Evolutionary conservation across 2,329 filamentous ascomycete species (phyloP).

Genomic region (Colletotrichum cuscutae): DNA sequence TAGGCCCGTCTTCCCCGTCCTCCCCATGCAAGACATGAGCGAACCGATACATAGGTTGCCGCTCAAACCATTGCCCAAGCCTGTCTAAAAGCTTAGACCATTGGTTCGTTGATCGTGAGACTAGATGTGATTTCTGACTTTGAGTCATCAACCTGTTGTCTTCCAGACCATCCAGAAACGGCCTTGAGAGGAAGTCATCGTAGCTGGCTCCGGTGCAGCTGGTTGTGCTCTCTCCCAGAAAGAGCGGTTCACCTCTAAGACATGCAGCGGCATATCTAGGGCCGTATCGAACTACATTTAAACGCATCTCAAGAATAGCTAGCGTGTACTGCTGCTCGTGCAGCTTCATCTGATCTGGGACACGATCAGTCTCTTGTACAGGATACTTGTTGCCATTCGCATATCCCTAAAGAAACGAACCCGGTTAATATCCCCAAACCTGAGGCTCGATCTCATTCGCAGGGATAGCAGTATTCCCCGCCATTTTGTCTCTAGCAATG

Average conservation of each 20-base stretch:
- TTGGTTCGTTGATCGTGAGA: background rate
- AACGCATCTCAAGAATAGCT: background rate
- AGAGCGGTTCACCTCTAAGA: background rate
- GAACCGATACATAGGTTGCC: background rate
- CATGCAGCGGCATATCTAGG: background rate
- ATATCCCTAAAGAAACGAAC: background rate
- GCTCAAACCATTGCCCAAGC: background rate
- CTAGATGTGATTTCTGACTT: background rate
- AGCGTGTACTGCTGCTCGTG: background rate
- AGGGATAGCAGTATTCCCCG: background rate
- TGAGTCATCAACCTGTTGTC: background rate
- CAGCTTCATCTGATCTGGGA: background rate
- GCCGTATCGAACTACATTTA: background rate
- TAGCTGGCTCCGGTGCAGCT: background rate
- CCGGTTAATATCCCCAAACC: background rate
- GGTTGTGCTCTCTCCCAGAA: background rate
- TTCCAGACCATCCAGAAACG: background rate
- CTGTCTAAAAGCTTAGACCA: constrained; percentile 3
- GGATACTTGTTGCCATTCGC: background rate
- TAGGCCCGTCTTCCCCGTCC: background rate
- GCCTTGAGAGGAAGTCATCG: background rate
- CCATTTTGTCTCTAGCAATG: background rate
- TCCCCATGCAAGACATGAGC: background rate
- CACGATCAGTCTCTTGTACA: background rate
- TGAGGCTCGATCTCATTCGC: background rate